Base-by-base conservation (phyloP, 129 eudicot species). In the Centrapalus pauciflorus region DNA sequence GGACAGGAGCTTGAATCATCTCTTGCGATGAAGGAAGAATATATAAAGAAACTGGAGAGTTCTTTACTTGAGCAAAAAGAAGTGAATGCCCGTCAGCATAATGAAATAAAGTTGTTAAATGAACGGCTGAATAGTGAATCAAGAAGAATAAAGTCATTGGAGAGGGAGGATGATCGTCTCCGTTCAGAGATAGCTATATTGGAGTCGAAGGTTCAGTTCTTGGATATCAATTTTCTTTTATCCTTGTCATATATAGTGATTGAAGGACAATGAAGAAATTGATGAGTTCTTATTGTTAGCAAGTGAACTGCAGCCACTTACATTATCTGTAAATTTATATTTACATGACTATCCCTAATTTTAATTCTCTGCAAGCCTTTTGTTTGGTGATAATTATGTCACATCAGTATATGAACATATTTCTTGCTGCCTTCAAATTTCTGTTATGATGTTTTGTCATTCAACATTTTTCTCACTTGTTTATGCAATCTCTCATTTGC, bases 151-250 rank as follows among this genome's bases (percentile, higher is more conserved):
- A 89, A 94, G 80, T 84, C 88, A 43, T 70, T 89, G 43, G 99
- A 94, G 88, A 77, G 99, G 63, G 99, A 94, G 71, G 82, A 80
- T 16, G 97, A 94, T 55, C 93, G 94, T 33, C 86, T 89, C 38
- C 90, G 99, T 24, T 84, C 97, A 28, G 95, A 89, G 79, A 94
- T 94, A 63, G 78, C 95, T 66, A 72, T 94, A 35, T 74, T 94
- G 82, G 99, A 94, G 79, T 84, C 95, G 7, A 94, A 94, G 96
- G 99, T 94, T 76, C 20, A 75, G 54, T 67, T 66, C 49, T 25
- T 11, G 20, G 29, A 34, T 23, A 32, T 65, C 26, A 21, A 70
- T 19, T 50, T 46, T 55, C 32, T 33, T 65, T 35, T 41, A 61
- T 35, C n/a, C n/a, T n/a, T n/a, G n/a, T n/a, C n/a, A n/a, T n/a